Percentiles rank a stretch among this genome's conserved stretches.
phyloP scores from a whole-genome alignment of 208 protist genomes.

The Trypanosoma avium region DNA sequence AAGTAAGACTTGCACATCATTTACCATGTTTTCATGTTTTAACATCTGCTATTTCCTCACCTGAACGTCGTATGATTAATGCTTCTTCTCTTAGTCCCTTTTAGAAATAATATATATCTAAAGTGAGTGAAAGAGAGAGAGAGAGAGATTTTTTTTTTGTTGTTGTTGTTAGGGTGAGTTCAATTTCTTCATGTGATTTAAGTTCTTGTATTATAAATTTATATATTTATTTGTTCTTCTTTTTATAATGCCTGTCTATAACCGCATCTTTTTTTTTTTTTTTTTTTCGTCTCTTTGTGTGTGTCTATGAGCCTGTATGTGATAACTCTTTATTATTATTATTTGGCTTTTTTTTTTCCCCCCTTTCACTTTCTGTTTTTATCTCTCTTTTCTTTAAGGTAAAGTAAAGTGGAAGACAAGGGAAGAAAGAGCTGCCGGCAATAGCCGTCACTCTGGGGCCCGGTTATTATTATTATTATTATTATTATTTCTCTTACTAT shows the following conservation, averaged over 20 bases:
- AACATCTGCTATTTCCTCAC: background rate
- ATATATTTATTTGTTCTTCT: background rate
- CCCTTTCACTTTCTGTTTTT: constrained; percentile 9
- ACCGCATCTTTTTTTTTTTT: no score
- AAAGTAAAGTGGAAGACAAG: constrained; percentile 12
- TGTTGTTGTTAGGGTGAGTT: no score
- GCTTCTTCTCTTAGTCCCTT: background rate
- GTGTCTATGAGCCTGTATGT: background rate
- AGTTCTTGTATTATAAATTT: background rate
- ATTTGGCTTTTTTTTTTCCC: background rate
- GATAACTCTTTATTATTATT: background rate
- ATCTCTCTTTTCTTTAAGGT: constrained; percentile 10
- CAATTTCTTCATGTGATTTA: no score
- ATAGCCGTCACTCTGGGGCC: background rate
- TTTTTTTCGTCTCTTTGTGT: no score
- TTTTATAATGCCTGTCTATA: no score
- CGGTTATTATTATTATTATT: no score
- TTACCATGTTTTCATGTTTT: constrained; percentile 23
- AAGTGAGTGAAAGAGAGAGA: no score
- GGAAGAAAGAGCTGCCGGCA: background rate
- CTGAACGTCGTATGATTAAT: background rate
- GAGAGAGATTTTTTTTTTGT: no score
- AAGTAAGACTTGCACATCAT: constrained; percentile 16
- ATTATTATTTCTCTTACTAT: background rate
- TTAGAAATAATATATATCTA: background rate